Evolutionary conservation across 2,329 filamentous ascomycete species (phyloP), one percentile per base, ranked within the genome.

Genomic region (Verticillium nubilum): DNA sequence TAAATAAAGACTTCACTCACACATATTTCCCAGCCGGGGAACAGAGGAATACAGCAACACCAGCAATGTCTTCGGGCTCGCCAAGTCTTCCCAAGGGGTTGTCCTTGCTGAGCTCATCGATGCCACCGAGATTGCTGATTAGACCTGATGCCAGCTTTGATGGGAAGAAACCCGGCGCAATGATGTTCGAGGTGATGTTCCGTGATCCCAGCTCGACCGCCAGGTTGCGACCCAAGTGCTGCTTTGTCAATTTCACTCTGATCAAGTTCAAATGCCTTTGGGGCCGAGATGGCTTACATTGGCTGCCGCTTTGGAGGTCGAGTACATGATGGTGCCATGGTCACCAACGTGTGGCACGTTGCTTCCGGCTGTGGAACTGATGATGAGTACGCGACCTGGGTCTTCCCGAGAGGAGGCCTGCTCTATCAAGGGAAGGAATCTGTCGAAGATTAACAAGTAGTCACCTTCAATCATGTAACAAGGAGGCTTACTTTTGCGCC

Each of bases 111-210:
- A 86, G 63, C 58, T 73, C 73, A 19, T 82, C 76, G 50, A 74
- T 73, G 2, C 88, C 88, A 13, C 88, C 88, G 54, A 79, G 74
- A 64, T 81, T 71, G 60, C 83, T 80, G 71, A 91, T 88, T 52
- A 91, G 67, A 0, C 83, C 87, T 58, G 78, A 81, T 0, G 87
- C 85, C 80, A 90, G 84, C 73, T 89, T 89, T 3, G 81, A 85
- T 2, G 86, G 85, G 72, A 88, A 90, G 70, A 90, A 88, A 0
- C 87, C 87, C 0, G 88, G 88, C 1, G 86, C 85, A 58, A 91
- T 83, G 53, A 83, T 80, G 66, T 90, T 91, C 60, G 83, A 82
- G 12, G 89, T 78, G 65, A 91, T 86, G 64, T 86, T 78, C 13
- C 83, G 75, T 0, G 86, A 86, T 0, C 85, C 87, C 2, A 91